Base-by-base conservation (phyloP, 208 protist species). In the Herpetomonas tarakana region DNA sequence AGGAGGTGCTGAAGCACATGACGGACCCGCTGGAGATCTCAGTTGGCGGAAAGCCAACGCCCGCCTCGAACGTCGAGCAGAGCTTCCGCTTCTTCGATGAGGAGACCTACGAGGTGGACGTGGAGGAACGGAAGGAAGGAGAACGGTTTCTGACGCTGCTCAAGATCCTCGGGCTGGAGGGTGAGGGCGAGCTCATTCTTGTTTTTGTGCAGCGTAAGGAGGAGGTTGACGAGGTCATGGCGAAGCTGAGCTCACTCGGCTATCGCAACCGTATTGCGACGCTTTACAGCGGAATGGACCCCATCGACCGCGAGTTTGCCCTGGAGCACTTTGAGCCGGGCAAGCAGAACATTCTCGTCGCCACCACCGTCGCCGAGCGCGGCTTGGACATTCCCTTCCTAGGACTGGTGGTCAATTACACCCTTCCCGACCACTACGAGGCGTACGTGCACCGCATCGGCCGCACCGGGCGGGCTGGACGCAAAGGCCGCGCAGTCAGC, bases 321-420 rank as follows among this genome's bases (percentile, higher is more conserved):
- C 70, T 98, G 29, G 76, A 93, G 62, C 76, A 93, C 66, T 98
- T 97, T 74, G 67, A 61, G 0, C 79, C 79, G 16, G 72, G 74
- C 11, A 88, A 96, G 47, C 87, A 93, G 65, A 91, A 88, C 53
- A 91, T 98, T 60, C 78, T 98, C 26, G 71, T 98, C 27, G 81
- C 92, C 6, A 98, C 94, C 14, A 78, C 76, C 6, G 78, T 98
- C 3, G 91, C 88, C 11, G 78, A 92, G 64, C 76, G 94, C 14
- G 96, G 96, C 7, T 83, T 99, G 29, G 99, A 99, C 72, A 98
- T 99, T 52, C 92, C 94, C 1, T 93, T 98, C 69, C 87, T 99
- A 19, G 88, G 96, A 71, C 96, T 99, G 53, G 98, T 99, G 38
- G 98, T 99, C 65, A 99, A 99, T 79, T 99, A 98, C 79, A 97